Evolutionary conservation across 2,329 filamentous ascomycete species (phyloP), one percentile per base, ranked within the genome.

Genomic region (Epichloe coenophiala): DNA sequence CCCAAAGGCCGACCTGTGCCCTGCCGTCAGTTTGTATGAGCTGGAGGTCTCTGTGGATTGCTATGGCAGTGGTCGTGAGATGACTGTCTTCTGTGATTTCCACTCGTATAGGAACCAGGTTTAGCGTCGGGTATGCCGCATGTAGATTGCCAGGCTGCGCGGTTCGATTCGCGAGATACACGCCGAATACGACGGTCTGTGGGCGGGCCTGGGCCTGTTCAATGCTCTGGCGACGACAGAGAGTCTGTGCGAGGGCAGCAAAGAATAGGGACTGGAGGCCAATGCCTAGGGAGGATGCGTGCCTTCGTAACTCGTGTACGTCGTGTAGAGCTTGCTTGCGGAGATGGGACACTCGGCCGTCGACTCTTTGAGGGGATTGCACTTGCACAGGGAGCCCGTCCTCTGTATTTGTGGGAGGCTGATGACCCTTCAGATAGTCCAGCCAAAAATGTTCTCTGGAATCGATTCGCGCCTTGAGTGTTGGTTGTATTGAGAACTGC

Each of bases 151-250:
- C 62, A 3, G 73, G 68, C 3, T 74, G 68, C 8, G 74, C 65
- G 0, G 76, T 74, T 48, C 88, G 78, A 62, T 94, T 95, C 41
- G 88, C 86, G 8, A 95, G 76, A 63, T 95, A 96, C 21, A 95
- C 66, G 2, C 89, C 90, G 47, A 95, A 74, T 0, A 88, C 67
- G 2, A 86, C 55, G n/a, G 50, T 45, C 2, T 44, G 42, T 42
- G 45, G 15, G 38, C 40, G 4, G 35, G n/a, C 5, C 45, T 39
- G 27, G 27, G 8, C 13, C 36, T n/a, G 2, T 38, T 31, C 27
- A 31, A 65, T 39, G 19, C 3, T 44, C 19, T 78, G 70, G 4
- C 60, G 70, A 5, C 60, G 56, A 45, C 64, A 59, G 2, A 69
- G 59, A 11, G 64, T 59, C 54, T 74, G 77, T 3, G 85, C 79